Conservation (phyloP, 306 rosid species). For the Ormosia semicastrata region DNA sequence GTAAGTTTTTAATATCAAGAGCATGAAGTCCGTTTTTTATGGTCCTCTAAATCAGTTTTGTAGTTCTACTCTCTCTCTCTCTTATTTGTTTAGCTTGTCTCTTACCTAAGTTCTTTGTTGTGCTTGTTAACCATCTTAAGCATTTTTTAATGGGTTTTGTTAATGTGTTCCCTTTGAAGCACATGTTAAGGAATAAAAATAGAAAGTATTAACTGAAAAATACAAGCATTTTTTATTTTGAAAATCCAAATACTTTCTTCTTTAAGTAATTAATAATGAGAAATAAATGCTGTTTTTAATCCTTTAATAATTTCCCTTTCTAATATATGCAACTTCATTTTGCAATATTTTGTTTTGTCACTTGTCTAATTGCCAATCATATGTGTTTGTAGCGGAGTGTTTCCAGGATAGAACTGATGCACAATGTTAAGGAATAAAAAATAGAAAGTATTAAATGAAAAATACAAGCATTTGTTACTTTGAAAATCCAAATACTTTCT, state of each 20-base stretch:
- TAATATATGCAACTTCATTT: constrained; percentile 4
- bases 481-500: too few species aligned
- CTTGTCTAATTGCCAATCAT: constrained; percentile 34
- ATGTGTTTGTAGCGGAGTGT: constrained; percentile 56
- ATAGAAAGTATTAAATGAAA: too few species aligned
- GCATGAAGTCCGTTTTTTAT: not conserved
- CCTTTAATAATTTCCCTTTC: too few species aligned
- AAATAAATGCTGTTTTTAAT: too few species aligned
- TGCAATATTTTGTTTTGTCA: constrained; percentile 7
- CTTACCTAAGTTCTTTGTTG: not conserved
- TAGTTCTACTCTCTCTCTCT: not conserved
- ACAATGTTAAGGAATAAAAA: too few species aligned
- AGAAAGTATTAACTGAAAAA: too few species aligned
- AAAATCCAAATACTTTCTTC: too few species aligned
- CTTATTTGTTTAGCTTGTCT: not conserved
- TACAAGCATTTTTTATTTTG: too few species aligned
- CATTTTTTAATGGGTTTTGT: not conserved
- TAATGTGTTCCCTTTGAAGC: too few species aligned
- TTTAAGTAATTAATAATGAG: too few species aligned
- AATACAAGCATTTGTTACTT: too few species aligned
- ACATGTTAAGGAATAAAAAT: too few species aligned
- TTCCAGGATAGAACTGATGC: constrained; percentile 75
- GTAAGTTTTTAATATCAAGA: not conserved
- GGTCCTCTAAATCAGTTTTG: not conserved
- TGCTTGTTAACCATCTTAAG: not conserved